Evolutionary conservation across 1,284 basidiomycete species (phyloP), one percentile per base, ranked within the genome.

Genomic region (Sutorius eximius): DNA sequence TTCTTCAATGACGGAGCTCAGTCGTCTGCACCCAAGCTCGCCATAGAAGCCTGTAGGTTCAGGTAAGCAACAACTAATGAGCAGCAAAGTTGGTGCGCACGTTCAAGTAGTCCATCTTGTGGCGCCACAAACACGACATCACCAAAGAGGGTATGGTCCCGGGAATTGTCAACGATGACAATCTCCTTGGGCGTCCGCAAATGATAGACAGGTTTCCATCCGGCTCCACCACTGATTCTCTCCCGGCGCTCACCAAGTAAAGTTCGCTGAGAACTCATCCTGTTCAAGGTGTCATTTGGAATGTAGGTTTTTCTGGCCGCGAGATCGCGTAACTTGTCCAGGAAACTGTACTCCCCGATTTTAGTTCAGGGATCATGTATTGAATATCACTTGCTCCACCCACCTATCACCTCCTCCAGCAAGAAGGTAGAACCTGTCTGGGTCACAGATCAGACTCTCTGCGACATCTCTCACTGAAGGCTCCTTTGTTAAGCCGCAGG

Each of bases 401-500:
- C 10, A 54, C 59, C 53, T 22, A 42, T 55, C 43, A 5, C 11
- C 18, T 15, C 46, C 52, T 10, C 50, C 57, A 3, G 59, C 40
- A 9, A 59, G 40, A 0, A 29, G 0, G n/a, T 50, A 51, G 30
- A 54, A 65, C 20, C 30, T n/a, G 1, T 49, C 29, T 4, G 59
- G 60, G 29, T 61, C 36, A 0, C 41, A 9, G 8, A 56, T n/a
- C 9, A 61, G 11, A 30, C 77, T 58, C 86, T 85, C 18, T 76
- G 80, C 82, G 32, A 89, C 24, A 27, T 57, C 57, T 10, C 48
- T 34, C 3, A 48, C 24, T 3, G 56, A 49, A 2, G 48, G 51
- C 64, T 95, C 90, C 41, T 85, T 84, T 64, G 85, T 87, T n/a
- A 94, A 91, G 11, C 95, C 95, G 61, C 91, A 92, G 12, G 88